Evolutionary conservation across 331 rosid species (phyloP).

Genomic region (Pyrus hybrid): DNA sequence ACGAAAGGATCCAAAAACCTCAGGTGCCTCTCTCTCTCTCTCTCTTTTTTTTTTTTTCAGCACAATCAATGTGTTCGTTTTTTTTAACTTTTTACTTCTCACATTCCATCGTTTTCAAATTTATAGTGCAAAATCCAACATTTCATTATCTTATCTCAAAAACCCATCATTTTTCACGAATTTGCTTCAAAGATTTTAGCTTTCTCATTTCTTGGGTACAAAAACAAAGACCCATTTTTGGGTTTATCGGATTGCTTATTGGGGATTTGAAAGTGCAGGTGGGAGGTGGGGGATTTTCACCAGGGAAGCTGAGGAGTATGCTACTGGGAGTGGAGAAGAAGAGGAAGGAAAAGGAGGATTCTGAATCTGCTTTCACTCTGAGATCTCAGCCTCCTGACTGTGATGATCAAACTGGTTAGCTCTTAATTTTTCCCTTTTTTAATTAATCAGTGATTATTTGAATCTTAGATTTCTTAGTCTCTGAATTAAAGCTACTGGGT

Average conservation of each 20-base stretch:
- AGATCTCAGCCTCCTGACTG: conserved; percentile 60
- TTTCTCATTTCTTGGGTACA: neutral
- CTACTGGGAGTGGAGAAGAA: conserved; percentile 82
- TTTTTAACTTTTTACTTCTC: neutral
- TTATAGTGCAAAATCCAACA: neutral
- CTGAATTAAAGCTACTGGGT: neutral
- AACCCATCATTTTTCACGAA: neutral
- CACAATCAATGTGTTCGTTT: neutral
- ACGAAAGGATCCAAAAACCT: conserved; percentile 92
- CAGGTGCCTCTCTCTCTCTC: conserved; percentile 40
- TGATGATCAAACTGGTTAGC: conserved; percentile 64
- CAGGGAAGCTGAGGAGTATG: conserved; percentile 79
- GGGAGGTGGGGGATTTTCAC: conserved; percentile 80
- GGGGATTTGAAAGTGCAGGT: conserved; percentile 27
- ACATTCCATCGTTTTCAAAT: conserved; percentile 8
- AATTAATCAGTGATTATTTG: neutral
- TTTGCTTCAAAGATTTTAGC: neutral
- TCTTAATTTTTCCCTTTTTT: neutral
- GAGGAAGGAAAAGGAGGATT: conserved; percentile 61
- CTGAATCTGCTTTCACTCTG: conserved; percentile 46
- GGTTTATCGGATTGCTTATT: neutral
- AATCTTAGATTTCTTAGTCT: neutral
- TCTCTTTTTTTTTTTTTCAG: neutral
- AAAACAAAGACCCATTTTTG: neutral
- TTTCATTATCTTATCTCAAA: neutral